phyloP scores from a whole-genome alignment of 192 early-diverging fungal genomes.

The Lobosporangium transversale region DNA sequence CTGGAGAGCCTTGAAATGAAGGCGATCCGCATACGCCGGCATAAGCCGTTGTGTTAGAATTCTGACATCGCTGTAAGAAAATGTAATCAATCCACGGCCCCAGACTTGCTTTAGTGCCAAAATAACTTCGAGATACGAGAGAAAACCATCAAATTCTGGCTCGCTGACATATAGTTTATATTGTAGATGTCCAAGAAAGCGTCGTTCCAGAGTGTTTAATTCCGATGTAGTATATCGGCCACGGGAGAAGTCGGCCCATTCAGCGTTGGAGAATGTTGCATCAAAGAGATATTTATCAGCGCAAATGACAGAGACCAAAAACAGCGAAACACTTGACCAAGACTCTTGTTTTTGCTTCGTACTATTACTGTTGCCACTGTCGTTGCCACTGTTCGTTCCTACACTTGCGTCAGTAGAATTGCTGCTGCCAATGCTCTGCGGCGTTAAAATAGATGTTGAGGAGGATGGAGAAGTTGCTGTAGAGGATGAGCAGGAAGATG shows the following conservation, averaged over 20 bases:
- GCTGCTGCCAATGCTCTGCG: not conserved
- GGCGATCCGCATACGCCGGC: conserved; percentile 50
- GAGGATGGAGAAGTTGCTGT: conserved; percentile 6
- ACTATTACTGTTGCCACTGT: not conserved
- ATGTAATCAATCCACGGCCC: conserved; percentile 43
- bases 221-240: conserved; percentile 41
- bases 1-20: conserved; percentile 45
- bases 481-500: not conserved
- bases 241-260: conserved; percentile 58
- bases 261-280: conserved; percentile 56
- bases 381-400: not conserved
- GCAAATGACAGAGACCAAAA: conserved; percentile 57
- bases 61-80: conserved; percentile 57
- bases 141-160: conserved; percentile 55
- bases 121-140: conserved; percentile 56
- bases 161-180: conserved; percentile 57
- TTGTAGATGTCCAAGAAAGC: conserved; percentile 54
- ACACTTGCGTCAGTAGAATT: not conserved
- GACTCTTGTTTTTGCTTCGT: conserved; percentile 17
- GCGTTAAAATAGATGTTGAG: not conserved
- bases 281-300: conserved; percentile 67
- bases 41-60: conserved; percentile 54
- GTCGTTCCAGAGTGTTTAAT: conserved; percentile 55
- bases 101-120: conserved; percentile 54
- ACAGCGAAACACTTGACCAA: conserved; percentile 57